Evolutionary conservation across 2,329 filamentous ascomycete species (phyloP).

Genomic region (Cytospora paraplurivora): DNA sequence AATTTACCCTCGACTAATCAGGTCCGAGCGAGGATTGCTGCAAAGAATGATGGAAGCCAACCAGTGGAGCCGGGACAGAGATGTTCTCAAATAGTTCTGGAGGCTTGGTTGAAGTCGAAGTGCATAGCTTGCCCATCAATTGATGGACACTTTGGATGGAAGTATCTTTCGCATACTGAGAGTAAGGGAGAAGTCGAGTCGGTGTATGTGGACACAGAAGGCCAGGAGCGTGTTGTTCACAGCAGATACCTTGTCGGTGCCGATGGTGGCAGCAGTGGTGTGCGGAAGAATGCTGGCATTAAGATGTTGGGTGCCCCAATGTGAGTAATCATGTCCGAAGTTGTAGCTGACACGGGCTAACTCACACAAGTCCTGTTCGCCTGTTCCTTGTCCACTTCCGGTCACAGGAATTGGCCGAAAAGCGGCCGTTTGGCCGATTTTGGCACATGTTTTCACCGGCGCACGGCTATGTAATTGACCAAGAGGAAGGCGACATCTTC

Average conservation of each 20-base stretch:
- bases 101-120: constrained; percentile 10
- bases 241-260: constrained; percentile 49
- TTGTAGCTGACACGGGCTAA: constrained; percentile 7
- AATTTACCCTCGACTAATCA: constrained; percentile 2
- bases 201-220: constrained; percentile 8
- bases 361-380: constrained; percentile 11
- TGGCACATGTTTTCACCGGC: constrained; percentile 20
- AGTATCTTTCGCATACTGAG: constrained; percentile 3
- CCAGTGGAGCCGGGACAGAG: constrained; percentile 4
- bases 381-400: constrained; percentile 17
- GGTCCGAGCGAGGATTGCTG: constrained; percentile 1
- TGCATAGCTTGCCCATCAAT: neutral
- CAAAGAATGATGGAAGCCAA: constrained; percentile 3
- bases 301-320: constrained; percentile 10
- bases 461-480: constrained; percentile 14
- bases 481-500: constrained; percentile 12
- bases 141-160: constrained; percentile 6
- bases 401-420: constrained; percentile 12
- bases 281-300: constrained; percentile 48
- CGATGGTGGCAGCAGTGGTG: constrained; percentile 54
- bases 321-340: constrained; percentile 5
- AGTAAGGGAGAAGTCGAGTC: neutral
- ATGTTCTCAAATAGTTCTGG: constrained; percentile 6
- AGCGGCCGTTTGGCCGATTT: constrained; percentile 10
- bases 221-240: constrained; percentile 12